Evolutionary conservation across 1,284 basidiomycete genomes (phyloP), one percentile per base, ranked within the genome.

Genomic region (Xerocomus amazonicus): DNA sequence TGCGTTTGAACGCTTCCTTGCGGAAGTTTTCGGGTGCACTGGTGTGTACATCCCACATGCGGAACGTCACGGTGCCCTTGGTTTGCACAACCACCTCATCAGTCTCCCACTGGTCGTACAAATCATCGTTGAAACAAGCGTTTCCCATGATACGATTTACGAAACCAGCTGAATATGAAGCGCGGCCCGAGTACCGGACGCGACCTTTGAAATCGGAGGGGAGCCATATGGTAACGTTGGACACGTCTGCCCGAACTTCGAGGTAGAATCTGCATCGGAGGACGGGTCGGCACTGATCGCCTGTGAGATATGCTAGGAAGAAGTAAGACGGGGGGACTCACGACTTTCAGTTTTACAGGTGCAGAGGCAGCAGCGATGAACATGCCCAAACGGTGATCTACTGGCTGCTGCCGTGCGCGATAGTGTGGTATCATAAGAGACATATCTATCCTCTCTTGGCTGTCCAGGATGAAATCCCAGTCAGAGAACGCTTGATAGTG

Each of bases 31-130:
- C 86, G 12, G 84, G 79, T 43, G 78, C 72, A 52, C 77, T 74
- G 12, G 80, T 78, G 55, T 77, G 73, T 51, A 84, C 76, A 61
- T 89, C 84, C 87, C 87, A 89, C 84, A 88, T 87, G 29, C 81
- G 79, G 66, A 89, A 84, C 3, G 74, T 77, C 47, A 89, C 75
- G 33, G 65, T 68, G 9, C 86, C 86, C 13, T 60, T 58, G 19
- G 84, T 84, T 42, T 70, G 68, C 4, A 89, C 74, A 39, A 81
- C 67, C 38, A 87, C 78, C 57, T 81, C 77, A 59, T 89, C 87
- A 48, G 73, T 70, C 28, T 68, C 65, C 54, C 64, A 59, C 23
- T 65, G 66, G 28, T 76, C 64, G 47, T 68, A 68, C 19, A 69
- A 61, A 29, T 73, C 69, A 45, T 78, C 75, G 56, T 81, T 80